phyloP scores from a whole-genome alignment of 1,284 basidiomycete genomes.

The Malassezia pachydermatis region DNA sequence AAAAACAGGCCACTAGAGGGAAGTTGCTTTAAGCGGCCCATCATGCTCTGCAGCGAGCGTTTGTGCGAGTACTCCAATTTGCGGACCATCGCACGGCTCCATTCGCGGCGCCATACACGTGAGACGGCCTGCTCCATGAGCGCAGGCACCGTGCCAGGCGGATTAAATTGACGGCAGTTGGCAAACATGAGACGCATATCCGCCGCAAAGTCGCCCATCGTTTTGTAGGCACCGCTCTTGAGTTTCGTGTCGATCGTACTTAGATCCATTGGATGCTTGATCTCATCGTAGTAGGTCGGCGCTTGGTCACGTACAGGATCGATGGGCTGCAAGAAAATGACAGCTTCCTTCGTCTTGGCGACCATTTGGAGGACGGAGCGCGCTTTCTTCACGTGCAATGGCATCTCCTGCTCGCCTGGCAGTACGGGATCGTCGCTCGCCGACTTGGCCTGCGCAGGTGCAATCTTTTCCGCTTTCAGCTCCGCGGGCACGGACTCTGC shows the following conservation, averaged over 20 bases:
- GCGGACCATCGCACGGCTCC: constrained; percentile 65
- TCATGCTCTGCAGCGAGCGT: constrained; percentile 62
- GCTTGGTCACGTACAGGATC: constrained; percentile 64
- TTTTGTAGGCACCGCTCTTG: constrained; percentile 26
- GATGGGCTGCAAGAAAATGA: constrained; percentile 74
- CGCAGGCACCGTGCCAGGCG: constrained; percentile 59
- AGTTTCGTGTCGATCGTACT: constrained; percentile 66
- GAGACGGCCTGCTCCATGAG: constrained; percentile 60
- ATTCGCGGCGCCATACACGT: constrained; percentile 60
- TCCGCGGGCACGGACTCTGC: neutral
- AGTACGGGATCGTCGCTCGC: constrained; percentile 6
- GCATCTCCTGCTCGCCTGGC: constrained; percentile 21
- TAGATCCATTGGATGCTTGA: constrained; percentile 83
- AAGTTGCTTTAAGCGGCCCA: constrained; percentile 54
- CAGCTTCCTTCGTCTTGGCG: constrained; percentile 60
- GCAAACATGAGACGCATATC: constrained; percentile 75
- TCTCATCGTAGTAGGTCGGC: constrained; percentile 89
- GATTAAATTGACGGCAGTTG: constrained; percentile 58
- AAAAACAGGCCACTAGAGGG: constrained; percentile 48
- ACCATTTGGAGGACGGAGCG: constrained; percentile 62
- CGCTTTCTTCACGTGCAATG: constrained; percentile 55
- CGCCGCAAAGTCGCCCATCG: constrained; percentile 57
- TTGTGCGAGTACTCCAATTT: constrained; percentile 72
- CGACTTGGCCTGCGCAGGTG: neutral
- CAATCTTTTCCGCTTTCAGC: neutral